Evolutionary conservation across 2,329 filamentous ascomycete genomes (phyloP).

Genomic region (Cercospora sp.): DNA sequence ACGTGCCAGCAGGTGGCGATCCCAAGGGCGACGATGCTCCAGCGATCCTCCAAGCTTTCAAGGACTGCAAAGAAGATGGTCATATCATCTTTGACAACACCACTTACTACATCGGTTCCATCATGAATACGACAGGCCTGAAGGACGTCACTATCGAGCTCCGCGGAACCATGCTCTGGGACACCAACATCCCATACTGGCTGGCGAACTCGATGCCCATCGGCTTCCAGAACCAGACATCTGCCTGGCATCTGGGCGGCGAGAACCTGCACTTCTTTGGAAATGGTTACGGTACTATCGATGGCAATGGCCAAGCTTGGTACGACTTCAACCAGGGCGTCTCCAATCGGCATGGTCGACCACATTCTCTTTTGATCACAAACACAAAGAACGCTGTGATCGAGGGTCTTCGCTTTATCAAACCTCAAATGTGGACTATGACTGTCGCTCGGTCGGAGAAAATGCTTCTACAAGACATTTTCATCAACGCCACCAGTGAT

Average conservation of each 20-base stretch:
- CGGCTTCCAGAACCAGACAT: slow-evolving; percentile 58
- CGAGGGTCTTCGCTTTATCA: slow-evolving; percentile 53
- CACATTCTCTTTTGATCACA: slow-evolving; percentile 55
- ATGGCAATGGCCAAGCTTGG: slow-evolving; percentile 63
- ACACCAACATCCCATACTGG: slow-evolving; percentile 53
- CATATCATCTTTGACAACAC: slow-evolving; percentile 54
- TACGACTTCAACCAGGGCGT: slow-evolving; percentile 45
- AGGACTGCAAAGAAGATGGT: slow-evolving; percentile 53
- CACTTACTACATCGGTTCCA: slow-evolving; percentile 41
- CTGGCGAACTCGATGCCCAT: slow-evolving; percentile 53
- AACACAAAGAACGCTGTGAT: slow-evolving; percentile 52
- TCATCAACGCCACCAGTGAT: slow-evolving; percentile 57
- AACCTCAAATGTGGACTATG: slow-evolving; percentile 57
- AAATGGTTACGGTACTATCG: slow-evolving; percentile 54
- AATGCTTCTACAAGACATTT: slow-evolving; percentile 53
- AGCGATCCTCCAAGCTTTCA: slow-evolving; percentile 54
- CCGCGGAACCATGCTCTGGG: slow-evolving; percentile 49
- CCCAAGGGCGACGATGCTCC: slow-evolving; percentile 50
- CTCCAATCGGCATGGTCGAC: slow-evolving; percentile 42
- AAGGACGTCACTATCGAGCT: slow-evolving; percentile 52
- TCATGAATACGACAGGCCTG: slow-evolving; percentile 44
- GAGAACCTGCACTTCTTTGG: slow-evolving; percentile 53
- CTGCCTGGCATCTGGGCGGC: slow-evolving; percentile 58
- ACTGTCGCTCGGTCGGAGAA: slow-evolving; percentile 53
- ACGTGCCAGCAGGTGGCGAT: slow-evolving; percentile 23